phyloP scores from a whole-genome alignment of 768 basidiomycete species.

The Psilocybe sp. region DNA sequence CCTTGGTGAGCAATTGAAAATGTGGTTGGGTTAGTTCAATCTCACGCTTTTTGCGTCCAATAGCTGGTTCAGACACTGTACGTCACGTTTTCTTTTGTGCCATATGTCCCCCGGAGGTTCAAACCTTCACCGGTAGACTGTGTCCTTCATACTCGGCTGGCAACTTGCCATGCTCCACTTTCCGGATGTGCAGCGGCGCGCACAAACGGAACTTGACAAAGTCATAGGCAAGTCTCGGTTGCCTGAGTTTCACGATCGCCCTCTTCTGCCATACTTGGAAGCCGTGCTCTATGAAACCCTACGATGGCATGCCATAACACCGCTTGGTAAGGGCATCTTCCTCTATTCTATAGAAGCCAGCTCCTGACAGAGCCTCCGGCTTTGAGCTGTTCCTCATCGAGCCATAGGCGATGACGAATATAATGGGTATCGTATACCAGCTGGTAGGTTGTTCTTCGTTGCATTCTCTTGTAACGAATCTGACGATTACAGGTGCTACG shows the following conservation, averaged over 20 bases:
- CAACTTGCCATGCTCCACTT: not conserved
- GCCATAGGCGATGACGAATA: not conserved
- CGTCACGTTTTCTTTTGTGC: not conserved
- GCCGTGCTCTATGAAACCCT: not conserved
- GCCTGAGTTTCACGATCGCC: not conserved
- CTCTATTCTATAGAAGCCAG: not conserved
- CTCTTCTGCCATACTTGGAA: not conserved
- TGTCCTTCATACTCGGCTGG: not conserved
- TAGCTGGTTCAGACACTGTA: constrained; percentile 18
- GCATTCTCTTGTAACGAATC: not conserved
- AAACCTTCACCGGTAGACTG: not conserved
- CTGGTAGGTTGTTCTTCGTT: not conserved
- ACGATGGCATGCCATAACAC: not conserved
- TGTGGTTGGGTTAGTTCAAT: not conserved
- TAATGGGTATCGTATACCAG: not conserved
- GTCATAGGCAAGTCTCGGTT: not conserved
- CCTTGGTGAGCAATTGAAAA: constrained; percentile 27
- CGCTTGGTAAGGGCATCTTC: not conserved
- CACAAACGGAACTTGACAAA: not conserved
- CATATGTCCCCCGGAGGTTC: not conserved
- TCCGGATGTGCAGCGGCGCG: not conserved
- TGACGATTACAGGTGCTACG: not conserved
- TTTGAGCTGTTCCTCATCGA: not conserved
- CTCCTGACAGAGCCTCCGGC: not conserved
- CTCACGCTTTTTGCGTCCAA: not conserved